Percentiles rank a stretch among this genome's conserved stretches.
Conservation (phyloP, 2,329 filamentous ascomycete species). For the Cytospora chrysosperma region DNA sequence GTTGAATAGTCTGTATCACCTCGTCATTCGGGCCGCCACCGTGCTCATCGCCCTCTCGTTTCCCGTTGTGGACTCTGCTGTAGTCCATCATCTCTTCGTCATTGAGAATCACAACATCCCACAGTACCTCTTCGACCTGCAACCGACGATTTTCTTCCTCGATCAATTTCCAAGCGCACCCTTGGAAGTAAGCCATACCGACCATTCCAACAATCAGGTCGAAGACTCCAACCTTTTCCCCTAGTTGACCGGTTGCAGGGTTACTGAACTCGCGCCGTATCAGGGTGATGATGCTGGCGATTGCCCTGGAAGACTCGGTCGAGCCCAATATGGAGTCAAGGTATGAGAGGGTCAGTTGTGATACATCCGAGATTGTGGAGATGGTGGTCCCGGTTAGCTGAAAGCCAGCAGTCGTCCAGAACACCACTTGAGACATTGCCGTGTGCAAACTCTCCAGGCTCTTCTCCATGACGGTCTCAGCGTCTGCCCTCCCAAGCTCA, state of each 20-base stretch:
- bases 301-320: conserved; percentile 67
- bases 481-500: conserved; percentile 49
- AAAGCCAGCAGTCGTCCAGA: conserved; percentile 62
- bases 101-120: conserved; percentile 65
- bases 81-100: conserved; percentile 57
- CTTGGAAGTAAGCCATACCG: conserved; percentile 61
- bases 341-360: conserved; percentile 56
- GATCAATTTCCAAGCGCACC: conserved; percentile 51
- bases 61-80: conserved; percentile 31
- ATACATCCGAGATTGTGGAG: conserved; percentile 53
- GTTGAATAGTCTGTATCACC: conserved; percentile 39
- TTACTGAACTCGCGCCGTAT: conserved; percentile 65
- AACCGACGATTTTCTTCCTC: conserved; percentile 49
- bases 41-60: conserved; percentile 27
- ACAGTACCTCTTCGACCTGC: conserved; percentile 57
- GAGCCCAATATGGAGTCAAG: conserved; percentile 66
- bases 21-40: conserved; percentile 27
- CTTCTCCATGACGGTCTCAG: conserved; percentile 56
- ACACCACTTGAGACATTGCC: conserved; percentile 57
- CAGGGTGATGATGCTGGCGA: conserved; percentile 64
- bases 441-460: conserved; percentile 57
- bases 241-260: conserved; percentile 56
- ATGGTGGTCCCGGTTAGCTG: conserved; percentile 56
- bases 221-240: conserved; percentile 58
- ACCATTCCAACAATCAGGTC: conserved; percentile 62